These are phyloP conservation scores for Candida boleticola DNA, from an alignment of 805 yeast genomes.

Conservation along the genomic window DNA sequence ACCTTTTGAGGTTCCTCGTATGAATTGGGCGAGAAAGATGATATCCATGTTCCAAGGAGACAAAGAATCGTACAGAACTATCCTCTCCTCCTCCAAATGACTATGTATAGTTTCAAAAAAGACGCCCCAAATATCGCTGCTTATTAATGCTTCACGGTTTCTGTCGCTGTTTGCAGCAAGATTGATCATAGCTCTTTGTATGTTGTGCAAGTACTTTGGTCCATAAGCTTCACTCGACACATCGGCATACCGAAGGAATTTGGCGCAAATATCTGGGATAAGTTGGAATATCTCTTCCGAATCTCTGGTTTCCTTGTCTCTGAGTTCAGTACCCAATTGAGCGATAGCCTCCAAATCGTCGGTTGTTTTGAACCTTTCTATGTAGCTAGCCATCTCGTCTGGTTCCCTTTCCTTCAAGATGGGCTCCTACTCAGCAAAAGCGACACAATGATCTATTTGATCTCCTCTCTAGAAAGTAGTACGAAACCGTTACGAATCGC, in stretches of 20 bases:
- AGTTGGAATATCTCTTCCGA: neutral
- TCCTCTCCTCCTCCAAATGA: constrained; percentile 4
- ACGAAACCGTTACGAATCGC: too few relatives aligned
- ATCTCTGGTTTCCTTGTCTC: neutral
- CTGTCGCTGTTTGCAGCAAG: constrained; percentile 32
- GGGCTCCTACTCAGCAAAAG: too few relatives aligned
- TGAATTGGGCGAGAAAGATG: constrained; percentile 31
- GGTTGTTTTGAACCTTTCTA: neutral
- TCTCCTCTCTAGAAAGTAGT: too few relatives aligned
- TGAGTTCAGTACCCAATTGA: neutral
- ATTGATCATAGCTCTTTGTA: constrained; percentile 32
- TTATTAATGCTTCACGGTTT: neutral
- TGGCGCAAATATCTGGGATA: constrained; percentile 1
- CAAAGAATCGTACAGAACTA: neutral
- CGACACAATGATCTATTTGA: too few relatives aligned
- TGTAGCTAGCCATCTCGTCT: too few relatives aligned
- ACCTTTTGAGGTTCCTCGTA: constrained; percentile 21
- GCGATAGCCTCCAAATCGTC: neutral
- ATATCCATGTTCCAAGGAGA: neutral
- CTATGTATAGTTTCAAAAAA: constrained; percentile 3
- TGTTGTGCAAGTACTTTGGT: constrained; percentile 8
- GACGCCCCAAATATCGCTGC: constrained; percentile 18
- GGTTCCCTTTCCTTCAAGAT: too few relatives aligned
- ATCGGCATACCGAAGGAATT: too few relatives aligned
- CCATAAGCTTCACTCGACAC: too few relatives aligned